Evolutionary conservation across 179 eudicot species (phyloP), one percentile per base, ranked within the genome.

Genomic region (Amaranthus tricolor): DNA sequence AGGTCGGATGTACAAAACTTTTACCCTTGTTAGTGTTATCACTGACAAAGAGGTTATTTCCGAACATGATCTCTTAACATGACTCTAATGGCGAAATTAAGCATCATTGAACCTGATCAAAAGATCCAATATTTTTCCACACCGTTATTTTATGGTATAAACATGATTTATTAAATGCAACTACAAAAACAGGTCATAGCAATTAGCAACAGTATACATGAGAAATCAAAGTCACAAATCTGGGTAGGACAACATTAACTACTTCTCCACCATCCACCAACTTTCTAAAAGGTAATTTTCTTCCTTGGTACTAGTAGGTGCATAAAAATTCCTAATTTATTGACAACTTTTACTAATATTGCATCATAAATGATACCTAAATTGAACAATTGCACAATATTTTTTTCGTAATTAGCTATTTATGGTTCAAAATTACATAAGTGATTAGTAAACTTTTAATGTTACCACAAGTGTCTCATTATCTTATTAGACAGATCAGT

Each of bases 231-330:
- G 80, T 72, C 76, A 72, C 62, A 72, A 66, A 55, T 45, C 31
- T 54, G 51, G 72, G 76, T 66, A 72, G 76, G 76, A n/a, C 68
- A 72, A 31, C 21, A 58, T 61, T 31, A 78, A 78, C 80, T 78
- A 66, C 72, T 76, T 48, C 65, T 40, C 64, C 67, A 74, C 40
- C 50, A 19, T 11, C 51, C 44, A 71, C 70, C 75, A 71, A 77
- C 55, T 68, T 51, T 24, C 62, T 21, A 47, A 59, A 58, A 9
- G 71, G 71, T 52, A 52, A 20, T 12, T 51, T 19, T 50, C 45
- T 49, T 47, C 17, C 58, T 52, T 19, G 40, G 40, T 31, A 13
- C 8, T 68, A 6, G 51, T 24, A 11, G 58, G 19, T 24, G 20
- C 45, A 21, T 7, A 70, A 43, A 4, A 70, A 43, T 63, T 63